Evolutionary conservation across 73 alveolate genomes (phyloP), one percentile per base, ranked within the genome.

Genomic region (Paramecium bursaria): DNA sequence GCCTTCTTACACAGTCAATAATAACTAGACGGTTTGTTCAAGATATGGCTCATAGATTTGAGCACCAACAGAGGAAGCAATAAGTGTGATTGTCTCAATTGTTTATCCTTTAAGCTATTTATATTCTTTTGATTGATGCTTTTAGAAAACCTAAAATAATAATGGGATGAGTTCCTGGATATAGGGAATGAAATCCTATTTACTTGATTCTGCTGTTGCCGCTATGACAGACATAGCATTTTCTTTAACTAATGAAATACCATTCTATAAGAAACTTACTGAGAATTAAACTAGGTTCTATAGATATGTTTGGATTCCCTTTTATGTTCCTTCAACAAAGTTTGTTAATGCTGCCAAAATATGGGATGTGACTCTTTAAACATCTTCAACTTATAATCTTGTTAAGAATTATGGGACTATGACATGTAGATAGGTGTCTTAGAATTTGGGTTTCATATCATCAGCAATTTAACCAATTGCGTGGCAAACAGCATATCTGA

Each of bases 401-500:
- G 48, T 85, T 22, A 54, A 74, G 15, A 80, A 60, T 47, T 92
- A 57, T 22, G 98, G 99, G 60, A 92, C 86, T 7, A 95, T 57
- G 17, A 86, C 86, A 52, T 97, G 95, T 51, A 91, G 95, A 86
- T 89, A 95, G 30, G 86, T 74, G 29, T 74, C 94, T 55, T 94
- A 94, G 86, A 97, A 94, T 17, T 93, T 90, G 19, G 97, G 98
- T 76, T 91, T 90, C 93, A 94, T 87, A 75, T 97, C 98, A 27
- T 92, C 98, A 50, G 97, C 88, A 31, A 97, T 87, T 73, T 91
- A 92, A 31, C 98, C 98, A 5, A 97, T 76, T 27, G 97, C 91
- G 86, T 97, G 98, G 74, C 96, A 86, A 25, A 98, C 98, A 42
- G 99, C 97, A 75, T 92, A 95, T 55, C 99, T 89, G 55, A 97